Evolutionary conservation across 257 asterid genomes (phyloP), one percentile per base, ranked within the genome.

Genomic region (Gentiana macrophylla): DNA sequence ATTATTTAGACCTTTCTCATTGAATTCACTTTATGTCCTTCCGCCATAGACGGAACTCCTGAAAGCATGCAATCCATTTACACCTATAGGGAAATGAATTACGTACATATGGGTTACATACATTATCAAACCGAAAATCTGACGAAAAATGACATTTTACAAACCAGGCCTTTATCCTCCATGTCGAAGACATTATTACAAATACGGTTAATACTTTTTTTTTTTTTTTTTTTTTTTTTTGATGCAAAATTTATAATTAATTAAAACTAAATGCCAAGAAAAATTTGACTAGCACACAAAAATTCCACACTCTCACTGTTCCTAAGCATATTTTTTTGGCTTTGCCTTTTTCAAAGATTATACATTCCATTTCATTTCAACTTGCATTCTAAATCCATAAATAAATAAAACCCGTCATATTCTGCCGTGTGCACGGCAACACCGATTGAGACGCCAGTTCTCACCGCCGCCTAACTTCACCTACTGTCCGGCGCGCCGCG

Each of bases 351-450:
- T 48, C 2, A 63, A 53, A 7, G 69, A 35, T 36, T 35, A 70
- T 51, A 76, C 55, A 57, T 72, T 68, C 72, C 67, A 54, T 32
- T 73, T 74, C 72, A 68, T 35, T 1, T 83, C 80, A 15, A 15
- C 63, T 69, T 79, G 62, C 82, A 51, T 66, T 75, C 3, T 82
- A 71, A 47, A 84, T 15, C 24, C 24, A 15, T 15, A 15, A 15
- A 15, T 15, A 15, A 15, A 15, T 15, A 80, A 54, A 82, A 62
- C 96, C 95, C 5, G 80, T 84, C 2, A 84, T 71, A 63, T 80
- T 82, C 58, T 52, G 83, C 70, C 86, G 60, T 15, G 76, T 88
- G n/a, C n/a, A 80, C 51, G 93, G 96, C n/a, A 84, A 74, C 62
- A 63, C 77, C 32, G 94, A 80, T 67, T 56, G 60, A 15, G 24